Evolutionary conservation across 1,284 basidiomycete genomes (phyloP).

Genomic region (Vanrija sp.): DNA sequence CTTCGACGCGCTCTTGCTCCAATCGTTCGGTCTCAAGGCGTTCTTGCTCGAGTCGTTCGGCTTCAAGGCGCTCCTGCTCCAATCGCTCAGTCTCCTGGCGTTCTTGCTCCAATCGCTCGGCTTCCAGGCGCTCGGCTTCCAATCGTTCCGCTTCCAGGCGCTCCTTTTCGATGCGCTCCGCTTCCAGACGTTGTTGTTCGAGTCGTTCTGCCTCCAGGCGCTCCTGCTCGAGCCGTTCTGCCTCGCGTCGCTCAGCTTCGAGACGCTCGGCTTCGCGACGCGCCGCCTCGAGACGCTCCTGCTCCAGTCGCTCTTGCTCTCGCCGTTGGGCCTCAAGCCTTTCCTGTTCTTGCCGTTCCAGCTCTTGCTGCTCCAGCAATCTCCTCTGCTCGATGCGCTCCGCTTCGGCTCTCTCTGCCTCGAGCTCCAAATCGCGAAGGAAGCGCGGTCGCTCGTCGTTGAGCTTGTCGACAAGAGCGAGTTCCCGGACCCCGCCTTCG

Average conservation of each 20-base stretch:
- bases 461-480: slow-evolving; percentile 31
- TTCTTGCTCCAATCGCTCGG: not conserved
- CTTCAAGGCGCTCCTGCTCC: not conserved
- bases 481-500: slow-evolving; percentile 26
- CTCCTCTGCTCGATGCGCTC: too few relatives aligned
- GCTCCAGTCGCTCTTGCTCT: too few relatives aligned
- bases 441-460: slow-evolving; percentile 28
- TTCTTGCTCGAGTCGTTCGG: not conserved
- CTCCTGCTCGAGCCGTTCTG: not conserved
- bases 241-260: not conserved
- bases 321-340: not conserved
- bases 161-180: not conserved
- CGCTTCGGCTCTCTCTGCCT: slow-evolving; percentile 3
- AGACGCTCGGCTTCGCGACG: too few relatives aligned
- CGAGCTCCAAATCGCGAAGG: slow-evolving; percentile 26
- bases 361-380: too few relatives aligned
- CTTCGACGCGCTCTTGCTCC: not conserved
- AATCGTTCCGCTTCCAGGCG: not conserved
- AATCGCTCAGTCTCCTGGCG: not conserved
- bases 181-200: not conserved
- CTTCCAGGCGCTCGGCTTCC: too few relatives aligned
- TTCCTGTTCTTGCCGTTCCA: not conserved
- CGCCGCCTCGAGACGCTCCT: not conserved
- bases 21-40: not conserved
- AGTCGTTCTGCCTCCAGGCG: not conserved